phyloP scores from a whole-genome alignment of 768 basidiomycete species.

The Dendrothele bispora region DNA sequence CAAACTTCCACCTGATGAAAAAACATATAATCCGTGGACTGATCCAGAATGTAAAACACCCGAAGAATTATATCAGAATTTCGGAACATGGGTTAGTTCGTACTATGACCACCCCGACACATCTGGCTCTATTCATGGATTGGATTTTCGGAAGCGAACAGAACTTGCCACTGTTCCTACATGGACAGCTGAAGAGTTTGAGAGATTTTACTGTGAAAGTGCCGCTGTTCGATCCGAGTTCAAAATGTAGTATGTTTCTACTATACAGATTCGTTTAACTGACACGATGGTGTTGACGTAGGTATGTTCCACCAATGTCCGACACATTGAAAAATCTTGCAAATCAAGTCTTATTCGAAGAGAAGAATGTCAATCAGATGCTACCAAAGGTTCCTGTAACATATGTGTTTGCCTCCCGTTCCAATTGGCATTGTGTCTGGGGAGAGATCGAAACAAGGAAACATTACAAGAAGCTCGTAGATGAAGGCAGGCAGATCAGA shows the following conservation, averaged over 20 bases:
- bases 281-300: too few species aligned
- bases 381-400: slow-evolving; percentile 23
- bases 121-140: too few species aligned
- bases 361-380: not conserved
- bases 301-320: slow-evolving; percentile 23
- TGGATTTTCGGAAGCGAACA: slow-evolving; percentile 26
- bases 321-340: slow-evolving; percentile 13
- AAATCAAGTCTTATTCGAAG: slow-evolving; percentile 20
- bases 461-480: slow-evolving; percentile 17
- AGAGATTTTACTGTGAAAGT: too few species aligned
- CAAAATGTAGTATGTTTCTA: not conserved
- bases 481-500: too few species aligned
- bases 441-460: slow-evolving; percentile 16
- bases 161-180: slow-evolving; percentile 30
- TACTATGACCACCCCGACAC: too few species aligned
- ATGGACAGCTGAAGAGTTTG: slow-evolving; percentile 21
- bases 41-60: too few species aligned
- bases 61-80: too few species aligned
- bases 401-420: slow-evolving; percentile 19
- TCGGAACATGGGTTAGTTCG: too few species aligned
- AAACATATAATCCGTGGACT: too few species aligned
- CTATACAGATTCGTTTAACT: too few species aligned
- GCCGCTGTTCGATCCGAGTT: too few species aligned
- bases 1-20: too few species aligned
- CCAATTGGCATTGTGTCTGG: slow-evolving; percentile 26